Base-by-base conservation (phyloP, 768 basidiomycete species). In the Trametes cinnabarina region DNA sequence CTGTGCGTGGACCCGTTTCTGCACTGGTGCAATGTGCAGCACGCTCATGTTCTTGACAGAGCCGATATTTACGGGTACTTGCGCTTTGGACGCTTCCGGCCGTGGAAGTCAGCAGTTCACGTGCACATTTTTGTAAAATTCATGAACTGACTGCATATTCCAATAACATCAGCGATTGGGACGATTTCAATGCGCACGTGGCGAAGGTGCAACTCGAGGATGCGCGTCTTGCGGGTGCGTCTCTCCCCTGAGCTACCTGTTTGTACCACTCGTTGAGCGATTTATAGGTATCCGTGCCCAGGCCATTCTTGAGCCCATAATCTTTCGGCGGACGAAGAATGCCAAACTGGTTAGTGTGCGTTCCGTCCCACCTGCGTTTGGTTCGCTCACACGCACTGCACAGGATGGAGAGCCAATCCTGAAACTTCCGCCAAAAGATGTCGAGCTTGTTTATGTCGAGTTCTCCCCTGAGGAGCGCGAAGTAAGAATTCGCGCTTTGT, bases 241-340 rank as follows among this genome's bases (percentile, higher is more conserved):
- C 30, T 6, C 30, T 32, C 30, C 30, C 12, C 30, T 32, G 30
- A 7, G 30, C 12, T 7, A 32, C 30, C 12, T 32, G 30, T 32
- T 12, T 2, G 19, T 23, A 42, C 22, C 41, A 10, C 41, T 32
- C 7, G 12, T 12, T 7, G 6, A 7, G 12, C 12, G 12, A 32
- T 12, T 32, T 32, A 12, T 32, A 69, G 84, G 84, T 4, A 71
- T 79, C 30, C 80, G 88, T 14, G 86, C 87, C 0, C 89, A 87
- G 64, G 80, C 82, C 10, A 81, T 92, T 40, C 73, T 92, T 43
- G 80, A 82, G 57, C 82, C 85, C 1, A 72, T 88, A 51, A 69
- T 91, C 23, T 74, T 93, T n/a, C 79, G 91, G 4, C 78, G 92
- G 3, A 91, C 85, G 25, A 92, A 92, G 67, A 75, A 86, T 57